Conservation (phyloP, 257 asterid genomes). For the Orobanche coerulescens region DNA sequence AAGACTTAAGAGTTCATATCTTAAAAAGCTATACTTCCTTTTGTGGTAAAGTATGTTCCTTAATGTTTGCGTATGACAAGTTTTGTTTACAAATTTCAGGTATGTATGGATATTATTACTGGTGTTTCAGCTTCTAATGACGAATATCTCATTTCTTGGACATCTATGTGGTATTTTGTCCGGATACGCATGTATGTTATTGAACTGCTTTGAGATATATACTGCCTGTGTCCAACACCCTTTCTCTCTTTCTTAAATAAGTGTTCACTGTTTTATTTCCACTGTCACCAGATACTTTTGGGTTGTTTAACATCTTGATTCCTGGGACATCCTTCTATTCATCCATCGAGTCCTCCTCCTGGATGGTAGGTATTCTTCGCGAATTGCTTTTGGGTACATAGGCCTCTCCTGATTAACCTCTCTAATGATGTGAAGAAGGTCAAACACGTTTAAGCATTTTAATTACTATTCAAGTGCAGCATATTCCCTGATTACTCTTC, state of each 20-base stretch:
- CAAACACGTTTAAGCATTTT: not conserved
- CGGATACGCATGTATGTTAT: slow-evolving; percentile 71
- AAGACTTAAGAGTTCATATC: slow-evolving; percentile 9
- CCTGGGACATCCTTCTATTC: slow-evolving; percentile 56
- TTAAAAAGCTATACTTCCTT: slow-evolving; percentile 2
- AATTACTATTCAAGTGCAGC: not conserved
- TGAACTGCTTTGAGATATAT: slow-evolving; percentile 11
- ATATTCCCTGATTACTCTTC: not conserved
- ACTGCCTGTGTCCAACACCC: not conserved
- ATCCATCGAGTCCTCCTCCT: slow-evolving; percentile 42
- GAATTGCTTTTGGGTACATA: slow-evolving; percentile 3
- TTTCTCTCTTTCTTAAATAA: slow-evolving; percentile 6
- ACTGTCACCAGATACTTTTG: slow-evolving; percentile 37
- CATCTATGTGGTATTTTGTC: slow-evolving; percentile 78
- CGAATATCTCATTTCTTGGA: slow-evolving; percentile 81
- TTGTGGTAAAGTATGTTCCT: slow-evolving; percentile 15
- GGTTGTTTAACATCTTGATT: slow-evolving; percentile 37
- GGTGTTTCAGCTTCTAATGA: slow-evolving; percentile 82
- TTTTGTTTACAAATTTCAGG: slow-evolving; percentile 29
- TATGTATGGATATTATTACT: slow-evolving; percentile 81
- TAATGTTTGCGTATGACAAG: not conserved
- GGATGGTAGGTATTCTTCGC: slow-evolving; percentile 38
- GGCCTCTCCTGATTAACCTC: not conserved
- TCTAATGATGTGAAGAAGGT: not conserved
- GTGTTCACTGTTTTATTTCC: slow-evolving; percentile 8